Conservation (phyloP, 2,329 filamentous ascomycete species). For the Davidsoniella australis region DNA sequence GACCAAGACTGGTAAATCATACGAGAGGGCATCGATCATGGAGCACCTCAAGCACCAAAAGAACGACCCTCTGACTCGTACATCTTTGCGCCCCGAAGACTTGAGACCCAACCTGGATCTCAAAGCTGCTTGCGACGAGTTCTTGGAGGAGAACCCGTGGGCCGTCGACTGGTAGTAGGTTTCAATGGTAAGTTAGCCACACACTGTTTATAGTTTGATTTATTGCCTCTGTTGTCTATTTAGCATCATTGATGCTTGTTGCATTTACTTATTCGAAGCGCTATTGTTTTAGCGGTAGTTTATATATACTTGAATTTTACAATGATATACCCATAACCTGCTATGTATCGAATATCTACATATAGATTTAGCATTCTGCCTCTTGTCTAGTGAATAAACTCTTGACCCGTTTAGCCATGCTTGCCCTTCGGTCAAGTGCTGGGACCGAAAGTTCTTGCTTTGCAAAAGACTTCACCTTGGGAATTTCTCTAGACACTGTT, state of each 20-base stretch:
- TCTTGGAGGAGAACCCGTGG: constrained; percentile 76
- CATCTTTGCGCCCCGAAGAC: constrained; percentile 50
- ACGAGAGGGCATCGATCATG: constrained; percentile 70
- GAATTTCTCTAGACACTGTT: no score
- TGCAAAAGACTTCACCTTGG: no score
- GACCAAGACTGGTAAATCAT: constrained; percentile 79
- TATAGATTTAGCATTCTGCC: no score
- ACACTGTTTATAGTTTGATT: background rate
- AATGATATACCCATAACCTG: no score
- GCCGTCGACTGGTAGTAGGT: constrained; percentile 63
- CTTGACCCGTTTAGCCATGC: background rate
- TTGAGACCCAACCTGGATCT: constrained; percentile 68
- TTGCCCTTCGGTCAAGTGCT: background rate
- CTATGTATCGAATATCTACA: no score
- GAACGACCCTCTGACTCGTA: constrained; percentile 71
- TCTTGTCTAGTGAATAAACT: background rate
- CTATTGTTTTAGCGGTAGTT: background rate
- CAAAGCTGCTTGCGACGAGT: constrained; percentile 69
- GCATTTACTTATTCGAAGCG: no score
- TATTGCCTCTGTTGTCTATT: background rate
- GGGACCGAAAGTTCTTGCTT: no score
- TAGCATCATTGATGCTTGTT: background rate
- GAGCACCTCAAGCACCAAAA: constrained; percentile 64
- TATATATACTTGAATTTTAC: background rate
- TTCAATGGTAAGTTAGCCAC: background rate